Conservation (phyloP, 129 eudicot species). For the Saposhnikovia divaricata region DNA sequence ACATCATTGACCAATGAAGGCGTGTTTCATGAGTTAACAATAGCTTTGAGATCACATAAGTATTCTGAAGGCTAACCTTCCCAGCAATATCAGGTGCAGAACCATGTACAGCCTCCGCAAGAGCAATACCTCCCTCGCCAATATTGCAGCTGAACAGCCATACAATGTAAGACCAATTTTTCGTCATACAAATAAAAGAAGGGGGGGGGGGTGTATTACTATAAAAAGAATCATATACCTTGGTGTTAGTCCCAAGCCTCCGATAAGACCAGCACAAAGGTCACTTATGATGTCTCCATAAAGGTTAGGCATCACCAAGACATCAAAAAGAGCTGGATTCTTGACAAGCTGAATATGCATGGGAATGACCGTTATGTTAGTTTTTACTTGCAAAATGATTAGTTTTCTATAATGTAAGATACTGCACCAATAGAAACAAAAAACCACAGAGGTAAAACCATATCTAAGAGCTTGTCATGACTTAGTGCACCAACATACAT, state of each 20-base stretch:
- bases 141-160: constrained; percentile 55
- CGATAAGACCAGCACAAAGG: constrained; percentile 97
- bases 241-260: constrained; percentile 97
- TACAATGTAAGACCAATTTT: background rate
- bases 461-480: background rate
- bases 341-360: constrained; percentile 68
- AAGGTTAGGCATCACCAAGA: constrained; percentile 93
- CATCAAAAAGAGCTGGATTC: constrained; percentile 97
- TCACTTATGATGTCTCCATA: constrained; percentile 97
- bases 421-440: background rate
- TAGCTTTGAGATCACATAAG: background rate
- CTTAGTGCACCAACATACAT: background rate
- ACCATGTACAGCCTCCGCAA: constrained; percentile 99
- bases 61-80: constrained; percentile 47
- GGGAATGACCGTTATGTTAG: background rate
- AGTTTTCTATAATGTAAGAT: background rate
- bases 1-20: background rate
- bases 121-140: constrained; percentile 98
- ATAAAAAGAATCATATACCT: constrained; percentile 38
- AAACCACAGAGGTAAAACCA: background rate
- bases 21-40: background rate
- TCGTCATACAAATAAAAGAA: background rate
- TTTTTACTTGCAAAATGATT: background rate
- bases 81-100: constrained; percentile 99
- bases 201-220: background rate